A percentile compares a stretch with the other conserved stretches of the same genome.
phyloP scores from a whole-genome alignment of 257 asterid genomes.

The Henckelia pumila region DNA sequence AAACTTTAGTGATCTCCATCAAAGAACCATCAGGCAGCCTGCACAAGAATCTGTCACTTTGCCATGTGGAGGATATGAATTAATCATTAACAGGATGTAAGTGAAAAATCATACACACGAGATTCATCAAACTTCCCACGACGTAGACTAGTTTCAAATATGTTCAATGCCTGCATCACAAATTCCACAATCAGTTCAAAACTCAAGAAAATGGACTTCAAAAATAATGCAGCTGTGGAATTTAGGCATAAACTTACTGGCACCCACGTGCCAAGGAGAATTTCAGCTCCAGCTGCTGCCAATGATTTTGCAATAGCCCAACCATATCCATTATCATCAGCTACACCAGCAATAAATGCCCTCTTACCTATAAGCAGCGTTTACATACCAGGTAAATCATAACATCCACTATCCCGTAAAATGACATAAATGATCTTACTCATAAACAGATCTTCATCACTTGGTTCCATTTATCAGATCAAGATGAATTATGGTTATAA shows the following conservation, averaged over 20 bases:
- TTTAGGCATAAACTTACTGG: constrained; percentile 55
- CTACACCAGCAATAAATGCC: constrained; percentile 89
- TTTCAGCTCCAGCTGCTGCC: constrained; percentile 92
- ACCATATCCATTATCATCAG: constrained; percentile 92
- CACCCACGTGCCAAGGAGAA: constrained; percentile 90
- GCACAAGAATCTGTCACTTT: constrained; percentile 25
- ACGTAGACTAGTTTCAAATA: constrained; percentile 80
- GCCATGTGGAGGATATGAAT: constrained; percentile 1
- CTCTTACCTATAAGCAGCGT: constrained; percentile 53
- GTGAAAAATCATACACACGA: constrained; percentile 53
- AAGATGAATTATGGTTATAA: not conserved
- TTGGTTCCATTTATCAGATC: not conserved
- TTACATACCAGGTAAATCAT: constrained; percentile 14
- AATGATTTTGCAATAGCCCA: constrained; percentile 94
- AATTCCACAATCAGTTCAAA: constrained; percentile 27
- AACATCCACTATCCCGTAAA: not conserved
- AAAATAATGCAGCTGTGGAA: constrained; percentile 2
- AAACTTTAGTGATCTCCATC: constrained; percentile 84
- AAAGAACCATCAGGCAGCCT: constrained; percentile 90
- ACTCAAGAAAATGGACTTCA: constrained; percentile 15
- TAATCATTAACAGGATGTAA: constrained; percentile 8
- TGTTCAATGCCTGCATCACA: constrained; percentile 61
- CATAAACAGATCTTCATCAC: not conserved
- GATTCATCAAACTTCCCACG: constrained; percentile 91
- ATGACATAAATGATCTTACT: constrained; percentile 6